A percentile compares a stretch with the other conserved stretches of the same genome.
phyloP scores from a whole-genome alignment of 1,284 basidiomycete species.

The Pholiota adiposa region DNA sequence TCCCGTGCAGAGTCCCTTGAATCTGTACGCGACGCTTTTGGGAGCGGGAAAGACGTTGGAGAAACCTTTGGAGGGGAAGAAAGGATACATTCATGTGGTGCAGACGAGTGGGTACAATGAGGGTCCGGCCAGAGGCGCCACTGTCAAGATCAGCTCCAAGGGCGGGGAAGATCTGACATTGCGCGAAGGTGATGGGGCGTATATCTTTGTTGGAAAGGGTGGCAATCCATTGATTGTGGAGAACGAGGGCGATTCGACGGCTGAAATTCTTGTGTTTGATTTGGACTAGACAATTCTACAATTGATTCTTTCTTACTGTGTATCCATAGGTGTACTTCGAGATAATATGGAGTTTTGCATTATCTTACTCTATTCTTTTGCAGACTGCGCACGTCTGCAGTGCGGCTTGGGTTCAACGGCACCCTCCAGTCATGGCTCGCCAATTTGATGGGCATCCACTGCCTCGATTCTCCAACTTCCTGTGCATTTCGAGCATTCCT shows the following conservation, averaged over 20 bases:
- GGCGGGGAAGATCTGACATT: conserved; percentile 41
- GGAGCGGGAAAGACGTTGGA: conserved; percentile 55
- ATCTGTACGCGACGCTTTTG: conserved; percentile 71
- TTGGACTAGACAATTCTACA: conserved; percentile 53
- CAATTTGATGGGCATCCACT: too few species aligned
- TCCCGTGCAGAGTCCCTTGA: conserved; percentile 60
- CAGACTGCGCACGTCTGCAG: too few species aligned
- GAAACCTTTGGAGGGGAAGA: conserved; percentile 52
- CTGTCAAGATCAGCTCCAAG: conserved; percentile 48
- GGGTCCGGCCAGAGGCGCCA: conserved; percentile 50
- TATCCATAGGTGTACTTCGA: neutral
- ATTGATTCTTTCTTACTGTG: neutral
- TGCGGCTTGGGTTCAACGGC: too few species aligned
- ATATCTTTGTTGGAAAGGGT: conserved; percentile 62
- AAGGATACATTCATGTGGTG: conserved; percentile 73
- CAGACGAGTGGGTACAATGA: conserved; percentile 80
- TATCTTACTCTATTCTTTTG: too few species aligned
- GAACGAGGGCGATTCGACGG: conserved; percentile 54
- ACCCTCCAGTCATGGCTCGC: too few species aligned
- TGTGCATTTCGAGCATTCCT: too few species aligned
- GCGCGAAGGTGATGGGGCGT: conserved; percentile 45
- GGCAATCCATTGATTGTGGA: conserved; percentile 61
- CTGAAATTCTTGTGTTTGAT: conserved; percentile 79
- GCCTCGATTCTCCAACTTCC: too few species aligned
- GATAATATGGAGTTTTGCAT: too few species aligned